These are phyloP conservation scores for Diaporthe capsici DNA, from an alignment of 2,329 filamentous ascomycete genomes.

Conservation along the genomic window DNA sequence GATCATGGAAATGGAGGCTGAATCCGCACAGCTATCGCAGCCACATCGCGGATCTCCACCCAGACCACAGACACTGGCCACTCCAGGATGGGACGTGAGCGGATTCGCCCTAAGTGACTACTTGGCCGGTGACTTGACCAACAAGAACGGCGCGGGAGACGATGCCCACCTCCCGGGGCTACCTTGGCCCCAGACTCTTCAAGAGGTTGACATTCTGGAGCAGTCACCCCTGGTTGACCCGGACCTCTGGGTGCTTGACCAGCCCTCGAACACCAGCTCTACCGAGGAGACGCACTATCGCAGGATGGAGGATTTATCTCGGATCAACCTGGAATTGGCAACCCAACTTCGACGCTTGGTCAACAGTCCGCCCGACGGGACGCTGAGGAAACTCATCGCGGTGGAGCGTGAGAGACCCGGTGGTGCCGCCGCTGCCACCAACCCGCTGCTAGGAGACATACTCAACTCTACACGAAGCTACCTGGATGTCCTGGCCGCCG, in stretches of 20 bases:
- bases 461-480: slow-evolving; percentile 31
- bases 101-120: background rate
- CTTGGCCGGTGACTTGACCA: background rate
- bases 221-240: background rate
- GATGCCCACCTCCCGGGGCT: background rate
- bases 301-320: slow-evolving; percentile 14
- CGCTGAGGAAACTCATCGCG: slow-evolving; percentile 23
- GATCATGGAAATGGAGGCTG: background rate
- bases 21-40: background rate
- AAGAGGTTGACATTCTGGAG: background rate
- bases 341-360: slow-evolving; percentile 29
- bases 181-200: background rate
- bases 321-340: slow-evolving; percentile 31
- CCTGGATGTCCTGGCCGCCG: slow-evolving; percentile 19
- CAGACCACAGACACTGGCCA: background rate
- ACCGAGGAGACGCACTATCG: background rate
- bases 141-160: background rate
- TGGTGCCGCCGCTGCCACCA: background rate
- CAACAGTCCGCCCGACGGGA: slow-evolving; percentile 6
- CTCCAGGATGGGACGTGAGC: background rate
- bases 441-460: slow-evolving; percentile 27
- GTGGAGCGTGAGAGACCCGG: slow-evolving; percentile 2
- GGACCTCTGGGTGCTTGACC: background rate
- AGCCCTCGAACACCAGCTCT: background rate
- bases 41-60: background rate